Evolutionary conservation across 2,329 filamentous ascomycete genomes (phyloP).

Genomic region (Scedosporium apiospermum): DNA sequence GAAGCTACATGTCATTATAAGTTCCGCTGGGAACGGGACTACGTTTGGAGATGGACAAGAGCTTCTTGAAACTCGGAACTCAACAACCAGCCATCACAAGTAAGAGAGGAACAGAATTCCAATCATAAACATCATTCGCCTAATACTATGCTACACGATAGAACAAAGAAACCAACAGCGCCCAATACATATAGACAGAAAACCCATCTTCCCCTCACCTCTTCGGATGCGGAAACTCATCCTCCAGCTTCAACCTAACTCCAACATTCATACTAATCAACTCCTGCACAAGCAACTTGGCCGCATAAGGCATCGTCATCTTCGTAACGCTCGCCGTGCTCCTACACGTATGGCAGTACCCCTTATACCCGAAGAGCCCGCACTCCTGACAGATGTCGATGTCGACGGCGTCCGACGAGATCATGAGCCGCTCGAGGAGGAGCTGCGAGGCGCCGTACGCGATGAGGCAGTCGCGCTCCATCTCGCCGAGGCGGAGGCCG

Average conservation of each 20-base stretch:
- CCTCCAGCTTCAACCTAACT: constrained; percentile 78
- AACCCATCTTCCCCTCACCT: constrained; percentile 13
- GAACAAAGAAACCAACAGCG: too few relatives aligned
- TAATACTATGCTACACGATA: neutral
- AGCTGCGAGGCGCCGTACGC: constrained; percentile 93
- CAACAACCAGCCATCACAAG: too few relatives aligned
- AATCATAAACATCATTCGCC: neutral
- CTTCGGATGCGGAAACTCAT: constrained; percentile 73
- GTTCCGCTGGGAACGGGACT: too few relatives aligned
- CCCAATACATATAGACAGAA: neutral
- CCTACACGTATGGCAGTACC: constrained; percentile 90
- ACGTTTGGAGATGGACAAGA: too few relatives aligned
- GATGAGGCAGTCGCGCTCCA: constrained; percentile 97
- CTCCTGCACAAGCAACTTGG: constrained; percentile 92
- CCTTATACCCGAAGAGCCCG: constrained; percentile 89
- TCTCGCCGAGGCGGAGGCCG: constrained; percentile 88
- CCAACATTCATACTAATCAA: constrained; percentile 98
- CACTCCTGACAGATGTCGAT: constrained; percentile 93
- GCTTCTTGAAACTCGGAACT: too few relatives aligned
- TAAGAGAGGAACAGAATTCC: too few relatives aligned
- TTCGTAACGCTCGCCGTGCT: constrained; percentile 74
- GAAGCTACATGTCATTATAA: too few relatives aligned
- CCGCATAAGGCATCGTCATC: constrained; percentile 96
- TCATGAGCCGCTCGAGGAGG: constrained; percentile 86
- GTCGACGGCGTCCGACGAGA: constrained; percentile 79